phyloP scores from a whole-genome alignment of 169 alveolate species.

The Ichthyophthirius multifiliis region DNA sequence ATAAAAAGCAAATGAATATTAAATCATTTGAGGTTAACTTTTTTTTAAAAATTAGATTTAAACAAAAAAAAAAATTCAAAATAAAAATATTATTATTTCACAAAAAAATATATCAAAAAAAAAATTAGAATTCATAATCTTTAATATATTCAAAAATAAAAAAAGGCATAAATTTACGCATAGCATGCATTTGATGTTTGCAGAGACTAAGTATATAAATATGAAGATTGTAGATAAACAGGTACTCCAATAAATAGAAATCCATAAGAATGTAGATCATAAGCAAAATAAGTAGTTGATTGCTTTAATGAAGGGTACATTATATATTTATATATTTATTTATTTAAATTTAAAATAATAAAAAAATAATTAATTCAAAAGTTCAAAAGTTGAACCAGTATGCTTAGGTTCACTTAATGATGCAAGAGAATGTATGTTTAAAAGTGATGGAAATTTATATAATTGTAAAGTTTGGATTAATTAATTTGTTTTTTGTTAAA shows the following conservation, averaged over 20 bases:
- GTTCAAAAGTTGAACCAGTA: slow-evolving; percentile 51
- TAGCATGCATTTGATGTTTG: slow-evolving; percentile 54
- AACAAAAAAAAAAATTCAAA: background rate
- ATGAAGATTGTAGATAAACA: slow-evolving; percentile 53
- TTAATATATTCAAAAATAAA: background rate
- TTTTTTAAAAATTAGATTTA: background rate
- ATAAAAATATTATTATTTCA: background rate
- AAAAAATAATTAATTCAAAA: background rate
- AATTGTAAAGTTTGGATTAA: slow-evolving; percentile 37
- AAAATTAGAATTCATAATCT: background rate
- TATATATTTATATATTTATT: background rate
- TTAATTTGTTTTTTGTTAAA: slow-evolving; percentile 37
- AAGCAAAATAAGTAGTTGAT: slow-evolving; percentile 27
- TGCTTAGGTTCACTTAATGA: slow-evolving; percentile 50
- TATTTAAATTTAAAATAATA: background rate
- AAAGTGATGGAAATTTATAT: slow-evolving; percentile 46
- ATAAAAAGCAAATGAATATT: slow-evolving; percentile 40
- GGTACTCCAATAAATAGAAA: slow-evolving; percentile 17
- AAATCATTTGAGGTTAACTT: slow-evolving; percentile 45
- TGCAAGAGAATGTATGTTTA: slow-evolving; percentile 51
- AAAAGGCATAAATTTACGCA: slow-evolving; percentile 36
- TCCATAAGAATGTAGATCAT: slow-evolving; percentile 34
- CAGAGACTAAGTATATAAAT: slow-evolving; percentile 47
- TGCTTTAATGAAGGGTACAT: slow-evolving; percentile 53
- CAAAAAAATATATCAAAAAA: background rate